Evolutionary conservation across 331 rosid species (phyloP).

Genomic region (Saraca asoca): DNA sequence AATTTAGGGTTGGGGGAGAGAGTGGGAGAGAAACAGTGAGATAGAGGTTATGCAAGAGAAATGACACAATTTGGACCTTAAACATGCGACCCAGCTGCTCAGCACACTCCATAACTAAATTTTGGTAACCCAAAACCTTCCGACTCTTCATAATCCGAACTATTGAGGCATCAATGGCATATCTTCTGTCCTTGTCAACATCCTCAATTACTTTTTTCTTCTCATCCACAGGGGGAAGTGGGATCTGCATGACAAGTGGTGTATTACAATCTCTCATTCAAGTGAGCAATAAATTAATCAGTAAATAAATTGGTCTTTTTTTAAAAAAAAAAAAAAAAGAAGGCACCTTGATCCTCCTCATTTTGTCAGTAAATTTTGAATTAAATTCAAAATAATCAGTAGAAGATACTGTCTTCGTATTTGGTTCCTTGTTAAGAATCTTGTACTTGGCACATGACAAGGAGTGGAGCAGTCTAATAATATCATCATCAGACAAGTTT

Average conservation of each 20-base stretch:
- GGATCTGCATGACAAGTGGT: slow-evolving; percentile 55
- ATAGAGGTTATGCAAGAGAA: slow-evolving; percentile 2
- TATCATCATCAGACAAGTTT: slow-evolving; percentile 83
- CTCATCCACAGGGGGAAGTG: slow-evolving; percentile 95
- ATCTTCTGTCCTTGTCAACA: slow-evolving; percentile 95
- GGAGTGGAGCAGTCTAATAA: slow-evolving; percentile 87
- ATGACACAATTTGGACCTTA: slow-evolving; percentile 54
- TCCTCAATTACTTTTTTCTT: slow-evolving; percentile 92
- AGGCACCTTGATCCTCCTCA: slow-evolving; percentile 94
- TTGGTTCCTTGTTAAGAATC: slow-evolving; percentile 90
- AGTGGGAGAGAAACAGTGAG: slow-evolving; percentile 1
- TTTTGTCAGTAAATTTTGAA: slow-evolving; percentile 85
- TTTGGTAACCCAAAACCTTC: slow-evolving; percentile 90
- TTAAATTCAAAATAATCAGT: slow-evolving; percentile 86
- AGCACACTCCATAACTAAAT: slow-evolving; percentile 89
- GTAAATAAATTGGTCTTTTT: slow-evolving; percentile 16
- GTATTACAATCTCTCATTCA: slow-evolving; percentile 17
- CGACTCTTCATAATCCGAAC: slow-evolving; percentile 99
- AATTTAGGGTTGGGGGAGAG: slow-evolving; percentile 14
- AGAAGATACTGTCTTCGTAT: slow-evolving; percentile 67
- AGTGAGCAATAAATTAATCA: slow-evolving; percentile 6
- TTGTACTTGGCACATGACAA: slow-evolving; percentile 95
- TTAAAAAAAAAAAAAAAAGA: neutral
- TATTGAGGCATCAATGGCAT: slow-evolving; percentile 94
- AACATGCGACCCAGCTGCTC: slow-evolving; percentile 99